phyloP scores from a whole-genome alignment of 73 alveolate genomes.

The Paramecium tetraurelia region DNA sequence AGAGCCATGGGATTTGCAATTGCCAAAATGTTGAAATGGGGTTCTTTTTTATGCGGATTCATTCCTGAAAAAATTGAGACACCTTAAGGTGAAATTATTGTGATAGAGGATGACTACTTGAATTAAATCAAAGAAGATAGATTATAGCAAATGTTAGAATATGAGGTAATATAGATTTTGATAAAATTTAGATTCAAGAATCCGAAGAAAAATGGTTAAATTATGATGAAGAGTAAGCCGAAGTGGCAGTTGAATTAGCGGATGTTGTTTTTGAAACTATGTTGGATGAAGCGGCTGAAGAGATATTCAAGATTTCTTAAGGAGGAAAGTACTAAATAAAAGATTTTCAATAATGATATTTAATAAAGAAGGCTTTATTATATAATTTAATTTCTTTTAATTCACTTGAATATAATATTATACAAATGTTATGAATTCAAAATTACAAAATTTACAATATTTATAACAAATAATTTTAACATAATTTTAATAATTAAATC shows the following conservation, averaged over 20 bases:
- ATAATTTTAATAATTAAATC: slow-evolving; percentile 11
- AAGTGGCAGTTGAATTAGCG: slow-evolving; percentile 63
- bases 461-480: background rate
- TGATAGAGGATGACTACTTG: slow-evolving; percentile 59
- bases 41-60: slow-evolving; percentile 61
- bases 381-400: background rate
- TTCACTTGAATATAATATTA: background rate
- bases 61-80: slow-evolving; percentile 55
- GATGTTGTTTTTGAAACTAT: slow-evolving; percentile 60
- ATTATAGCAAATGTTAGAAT: slow-evolving; percentile 55
- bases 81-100: slow-evolving; percentile 51
- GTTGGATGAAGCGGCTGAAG: slow-evolving; percentile 60
- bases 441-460: background rate
- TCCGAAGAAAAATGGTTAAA: slow-evolving; percentile 61
- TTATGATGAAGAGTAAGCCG: slow-evolving; percentile 66
- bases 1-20: slow-evolving; percentile 54
- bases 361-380: background rate
- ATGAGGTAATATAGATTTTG: slow-evolving; percentile 37
- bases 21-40: slow-evolving; percentile 64
- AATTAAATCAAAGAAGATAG: slow-evolving; percentile 61
- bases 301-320: background rate
- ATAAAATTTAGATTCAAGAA: background rate
- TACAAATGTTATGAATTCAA: background rate
- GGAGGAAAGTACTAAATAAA: background rate
- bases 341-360: background rate